Percentiles rank a stretch among this genome's conserved stretches.
These are phyloP conservation scores for Tilletia walkeri DNA, from an alignment of 1,284 basidiomycete species.

Conservation along the genomic window DNA sequence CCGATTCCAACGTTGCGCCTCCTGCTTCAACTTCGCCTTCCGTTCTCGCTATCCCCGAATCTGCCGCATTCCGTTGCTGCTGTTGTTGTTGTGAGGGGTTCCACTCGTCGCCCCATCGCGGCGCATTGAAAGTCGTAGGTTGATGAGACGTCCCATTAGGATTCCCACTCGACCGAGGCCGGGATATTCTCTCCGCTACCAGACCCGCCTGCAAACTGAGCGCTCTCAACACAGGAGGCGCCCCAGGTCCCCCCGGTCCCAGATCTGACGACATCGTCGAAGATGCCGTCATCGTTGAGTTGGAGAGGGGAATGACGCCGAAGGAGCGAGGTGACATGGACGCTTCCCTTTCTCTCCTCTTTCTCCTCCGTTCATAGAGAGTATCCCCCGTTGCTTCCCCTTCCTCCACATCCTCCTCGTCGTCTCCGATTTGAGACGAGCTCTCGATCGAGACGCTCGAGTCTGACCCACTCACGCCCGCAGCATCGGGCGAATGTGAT, in stretches of 20 bases:
- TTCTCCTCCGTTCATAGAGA: not conserved
- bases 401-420: not conserved
- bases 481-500: no score
- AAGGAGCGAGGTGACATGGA: not conserved
- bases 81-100: not conserved
- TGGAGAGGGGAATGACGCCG: not conserved
- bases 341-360: not conserved
- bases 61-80: not conserved
- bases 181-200: not conserved
- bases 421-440: no score
- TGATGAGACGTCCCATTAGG: no score
- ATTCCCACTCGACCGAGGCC: not conserved
- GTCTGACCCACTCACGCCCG: no score
- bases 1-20: not conserved
- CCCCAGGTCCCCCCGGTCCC: not conserved
- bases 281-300: not conserved
- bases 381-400: not conserved
- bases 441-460: no score
- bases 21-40: constrained; percentile 24
- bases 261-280: not conserved
- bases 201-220: not conserved
- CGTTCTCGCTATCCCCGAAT: not conserved
- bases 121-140: no score
- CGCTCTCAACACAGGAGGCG: not conserved
- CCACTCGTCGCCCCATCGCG: no score